Base-by-base conservation (phyloP, 2,329 filamentous ascomycete genomes). In the Talaromyces sp. region DNA sequence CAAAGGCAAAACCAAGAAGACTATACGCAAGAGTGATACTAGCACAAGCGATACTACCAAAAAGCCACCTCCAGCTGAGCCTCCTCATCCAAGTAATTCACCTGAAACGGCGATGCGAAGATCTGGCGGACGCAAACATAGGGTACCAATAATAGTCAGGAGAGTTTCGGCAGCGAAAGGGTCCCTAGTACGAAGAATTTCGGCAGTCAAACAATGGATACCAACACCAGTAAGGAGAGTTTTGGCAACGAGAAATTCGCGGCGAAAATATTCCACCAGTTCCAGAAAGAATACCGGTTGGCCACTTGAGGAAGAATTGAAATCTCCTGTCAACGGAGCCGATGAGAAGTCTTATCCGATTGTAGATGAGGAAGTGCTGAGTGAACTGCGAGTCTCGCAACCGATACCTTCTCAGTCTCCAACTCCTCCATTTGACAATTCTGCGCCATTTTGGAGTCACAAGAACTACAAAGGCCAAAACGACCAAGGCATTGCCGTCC, bases 401-500 rank as follows among this genome's bases (percentile, higher is more conserved):
- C 9, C 43, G 19, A 24, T 21, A 46, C 13, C 43, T 21, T 38
- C 35, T 7, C 35, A 57, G 31, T 10, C 54, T 21, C 46, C 53
- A 24, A 31, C 41, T 29, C 14, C 13, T 29, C 19, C 8, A 3
- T 14, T 38, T 32, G 46, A 35, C 19, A 21, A 41, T 8, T 46
- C 38, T 4, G 64, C 67, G 7, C 61, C 69, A 27, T 73, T 69
- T 57, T 75, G 72, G 72, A 73, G 65, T 56, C 71, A 74, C 46
- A 68, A 55, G 19, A 58, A 69, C 70, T 82, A 85, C 10, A 83
- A 70, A 58, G 82, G 4, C 74, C 82, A 50, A 62, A 53, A 77
- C 2, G 74, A 79, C 17, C 71, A 84, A 46, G 82, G 80, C 56
- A 84, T 91, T 52, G 83, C 81, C 60, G 85, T 96, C 0, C 86